Evolutionary conservation across 2,329 filamentous ascomycete species (phyloP).

Genomic region (Aureobasidium vineae): DNA sequence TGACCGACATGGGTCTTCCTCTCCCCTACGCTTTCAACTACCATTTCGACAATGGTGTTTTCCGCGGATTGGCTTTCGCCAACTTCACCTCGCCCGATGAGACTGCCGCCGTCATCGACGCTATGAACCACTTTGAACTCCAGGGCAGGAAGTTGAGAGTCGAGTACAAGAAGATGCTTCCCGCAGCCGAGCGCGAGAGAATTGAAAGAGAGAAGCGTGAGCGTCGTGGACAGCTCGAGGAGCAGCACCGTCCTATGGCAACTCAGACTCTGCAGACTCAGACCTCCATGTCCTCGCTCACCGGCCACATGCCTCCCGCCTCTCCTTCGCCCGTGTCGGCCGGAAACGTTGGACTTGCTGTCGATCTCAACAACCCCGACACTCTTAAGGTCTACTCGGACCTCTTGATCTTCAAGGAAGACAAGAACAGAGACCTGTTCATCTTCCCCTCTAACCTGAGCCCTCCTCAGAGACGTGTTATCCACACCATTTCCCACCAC

Average conservation of each 20-base stretch:
- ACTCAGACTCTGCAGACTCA: conserved; percentile 71
- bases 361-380: conserved; percentile 88
- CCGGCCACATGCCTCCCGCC: conserved; percentile 59
- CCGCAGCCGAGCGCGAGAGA: conserved; percentile 86
- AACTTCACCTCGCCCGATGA: conserved; percentile 97
- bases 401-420: conserved; percentile 83
- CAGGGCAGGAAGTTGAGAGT: conserved; percentile 92
- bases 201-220: conserved; percentile 98
- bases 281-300: conserved; percentile 78
- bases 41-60: conserved; percentile 97
- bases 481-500: conserved; percentile 92
- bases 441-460: conserved; percentile 79
- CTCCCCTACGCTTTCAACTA: conserved; percentile 99
- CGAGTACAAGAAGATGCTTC: conserved; percentile 99
- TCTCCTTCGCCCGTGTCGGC: conserved; percentile 67
- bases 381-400: conserved; percentile 89
- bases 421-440: conserved; percentile 71
- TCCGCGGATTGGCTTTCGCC: conserved; percentile 91
- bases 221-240: conserved; percentile 90
- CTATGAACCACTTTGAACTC: conserved; percentile 93
- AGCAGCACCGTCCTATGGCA: conserved; percentile 80
- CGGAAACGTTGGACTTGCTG: conserved; percentile 56
- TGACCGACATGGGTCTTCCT: conserved; percentile 91
- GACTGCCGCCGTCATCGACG: conserved; percentile 86
- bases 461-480: conserved; percentile 80